These are phyloP conservation scores for Beauveria rudraprayagi DNA, from an alignment of 2,329 filamentous ascomycete species.

Conservation along the genomic window DNA sequence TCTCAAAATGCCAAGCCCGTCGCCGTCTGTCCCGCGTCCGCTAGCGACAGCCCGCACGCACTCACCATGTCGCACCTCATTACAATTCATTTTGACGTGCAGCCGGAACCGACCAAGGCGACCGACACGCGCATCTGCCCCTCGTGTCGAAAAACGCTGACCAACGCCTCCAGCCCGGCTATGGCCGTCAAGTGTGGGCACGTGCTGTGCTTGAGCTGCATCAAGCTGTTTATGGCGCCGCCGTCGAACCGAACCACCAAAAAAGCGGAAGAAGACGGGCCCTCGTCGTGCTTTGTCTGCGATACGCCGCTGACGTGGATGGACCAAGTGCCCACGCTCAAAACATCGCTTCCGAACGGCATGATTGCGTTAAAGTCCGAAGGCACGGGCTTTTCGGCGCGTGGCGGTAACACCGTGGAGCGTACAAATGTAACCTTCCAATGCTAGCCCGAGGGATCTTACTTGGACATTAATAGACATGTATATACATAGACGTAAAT, in stretches of 20 bases:
- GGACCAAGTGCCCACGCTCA: conserved; percentile 32
- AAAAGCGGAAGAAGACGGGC: conserved; percentile 36
- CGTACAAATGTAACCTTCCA: conserved; percentile 76
- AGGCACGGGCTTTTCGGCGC: conserved; percentile 85
- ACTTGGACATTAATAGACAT: background rate
- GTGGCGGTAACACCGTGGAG: conserved; percentile 75
- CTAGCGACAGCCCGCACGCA: conserved; percentile 56
- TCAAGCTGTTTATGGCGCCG: conserved; percentile 71
- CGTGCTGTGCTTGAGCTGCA: conserved; percentile 79
- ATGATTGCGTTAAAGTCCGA: conserved; percentile 75
- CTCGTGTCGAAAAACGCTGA: conserved; percentile 73
- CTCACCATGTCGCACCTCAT: conserved; percentile 75
- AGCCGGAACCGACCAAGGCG: conserved; percentile 42
- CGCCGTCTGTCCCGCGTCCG: conserved; percentile 71
- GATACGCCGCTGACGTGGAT: conserved; percentile 62
- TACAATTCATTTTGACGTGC: conserved; percentile 67
- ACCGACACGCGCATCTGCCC: conserved; percentile 57
- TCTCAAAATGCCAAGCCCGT: conserved; percentile 56
- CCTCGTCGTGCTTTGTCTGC: conserved; percentile 69
- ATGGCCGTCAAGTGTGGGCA: conserved; percentile 85
- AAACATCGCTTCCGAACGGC: conserved; percentile 57
- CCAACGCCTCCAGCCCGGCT: conserved; percentile 74
- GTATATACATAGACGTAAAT: background rate
- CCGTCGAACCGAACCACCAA: conserved; percentile 33
- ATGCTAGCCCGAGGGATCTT: conserved; percentile 39